Base-by-base conservation (phyloP, 768 basidiomycete species). In the Astraeus odoratus region DNA sequence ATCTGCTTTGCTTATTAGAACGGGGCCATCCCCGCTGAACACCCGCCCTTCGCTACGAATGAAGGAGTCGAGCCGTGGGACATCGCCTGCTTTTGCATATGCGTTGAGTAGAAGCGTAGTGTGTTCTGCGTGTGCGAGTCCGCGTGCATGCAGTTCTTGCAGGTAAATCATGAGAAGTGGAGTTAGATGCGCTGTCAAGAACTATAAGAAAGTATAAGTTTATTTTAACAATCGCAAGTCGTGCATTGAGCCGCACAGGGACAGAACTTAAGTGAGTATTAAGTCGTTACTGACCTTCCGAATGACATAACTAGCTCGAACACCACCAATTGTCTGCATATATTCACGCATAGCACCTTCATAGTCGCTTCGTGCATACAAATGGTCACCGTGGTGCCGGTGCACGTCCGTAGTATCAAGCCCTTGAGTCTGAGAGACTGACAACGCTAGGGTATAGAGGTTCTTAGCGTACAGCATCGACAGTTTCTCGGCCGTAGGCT, bases 71-170 rank as follows among this genome's bases (percentile, higher is more conserved):
- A 98, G 76, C 10, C 92, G 81, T 2, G 79, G 64, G 13, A 92
- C 81, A 55, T 99, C 96, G 49, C 92, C 90, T 18, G 96, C 83
- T 60, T 98, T 98, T 42, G 96, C 96, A 65, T 96, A 98, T 5
- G 94, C 93, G 60, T 98, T 98, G 20, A 99, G 78, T 3, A 99
- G 76, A 7, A 99, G 80, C 0, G 96, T 98, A 0, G 96, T 99
- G 58, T 97, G 95, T 56, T 98, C 94, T 0, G 91, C 81, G 56
- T 95, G 98, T 23, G 96, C 95, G 5, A 95, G 79, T 0, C 88
- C 86, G 1, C 83, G 73, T 1, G 87, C 75, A 59, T 99, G 96
- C 0, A 99, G 72, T 61, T 95, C 94, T 75, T 98, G 94, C 0
- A 99, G 76, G 63, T 97, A 99, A 1, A 88, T 88, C 24, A 89